Evolutionary conservation across 306 rosid species (phyloP).

Genomic region (Cucumis melo): DNA sequence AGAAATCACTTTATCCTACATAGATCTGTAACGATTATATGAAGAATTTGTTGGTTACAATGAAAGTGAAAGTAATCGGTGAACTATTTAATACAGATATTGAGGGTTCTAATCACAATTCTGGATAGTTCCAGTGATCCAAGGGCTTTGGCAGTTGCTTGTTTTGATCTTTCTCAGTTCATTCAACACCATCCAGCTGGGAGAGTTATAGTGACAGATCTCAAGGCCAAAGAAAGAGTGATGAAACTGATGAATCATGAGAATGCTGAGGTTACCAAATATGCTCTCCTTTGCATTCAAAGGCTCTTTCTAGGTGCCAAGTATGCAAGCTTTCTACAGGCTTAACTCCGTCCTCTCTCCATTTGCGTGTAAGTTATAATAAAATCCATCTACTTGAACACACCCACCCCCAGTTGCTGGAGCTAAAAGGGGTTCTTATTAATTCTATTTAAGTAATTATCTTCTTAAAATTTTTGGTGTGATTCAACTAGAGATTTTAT

Average conservation of each 20-base stretch:
- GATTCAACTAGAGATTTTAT: background rate
- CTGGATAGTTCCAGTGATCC: conserved; percentile 79
- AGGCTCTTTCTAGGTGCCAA: conserved; percentile 94
- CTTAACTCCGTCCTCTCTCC: conserved; percentile 10
- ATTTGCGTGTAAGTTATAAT: background rate
- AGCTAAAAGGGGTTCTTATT: background rate
- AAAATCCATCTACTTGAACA: background rate
- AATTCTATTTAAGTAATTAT: background rate
- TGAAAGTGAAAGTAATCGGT: background rate
- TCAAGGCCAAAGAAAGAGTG: conserved; percentile 92
- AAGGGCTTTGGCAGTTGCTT: conserved; percentile 76
- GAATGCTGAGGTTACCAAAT: conserved; percentile 85
- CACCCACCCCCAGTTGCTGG: background rate
- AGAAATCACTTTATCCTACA: background rate
- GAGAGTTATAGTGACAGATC: conserved; percentile 75
- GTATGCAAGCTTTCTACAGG: conserved; percentile 96
- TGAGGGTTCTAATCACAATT: conserved; percentile 79
- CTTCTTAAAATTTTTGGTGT: background rate
- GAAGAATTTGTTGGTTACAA: background rate
- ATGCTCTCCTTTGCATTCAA: conserved; percentile 90
- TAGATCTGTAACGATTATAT: background rate
- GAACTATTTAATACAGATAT: conserved; percentile 44
- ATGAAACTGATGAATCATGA: conserved; percentile 94
- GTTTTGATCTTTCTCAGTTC: conserved; percentile 89
- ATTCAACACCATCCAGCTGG: conserved; percentile 81